phyloP scores from a whole-genome alignment of 139 green algal genomes.

The Medakamo hakoo region DNA sequence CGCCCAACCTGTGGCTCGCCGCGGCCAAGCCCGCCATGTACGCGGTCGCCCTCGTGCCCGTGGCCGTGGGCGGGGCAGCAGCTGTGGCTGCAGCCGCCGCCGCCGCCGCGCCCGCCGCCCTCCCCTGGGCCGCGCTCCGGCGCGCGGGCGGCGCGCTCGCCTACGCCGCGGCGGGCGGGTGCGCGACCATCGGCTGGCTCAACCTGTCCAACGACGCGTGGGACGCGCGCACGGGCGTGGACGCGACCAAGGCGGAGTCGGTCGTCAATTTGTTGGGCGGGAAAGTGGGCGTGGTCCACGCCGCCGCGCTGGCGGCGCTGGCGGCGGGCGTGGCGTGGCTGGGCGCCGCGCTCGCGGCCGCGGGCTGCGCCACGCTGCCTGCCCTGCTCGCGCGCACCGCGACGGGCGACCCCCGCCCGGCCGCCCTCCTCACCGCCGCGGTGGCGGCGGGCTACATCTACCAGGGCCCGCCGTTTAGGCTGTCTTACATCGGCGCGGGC shows the following conservation, averaged over 20 bases:
- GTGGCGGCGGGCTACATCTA: constrained; percentile 90
- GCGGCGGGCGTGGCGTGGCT: neutral
- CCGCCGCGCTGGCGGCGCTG: constrained; percentile 21
- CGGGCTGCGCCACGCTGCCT: too few relatives aligned
- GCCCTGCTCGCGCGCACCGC: too few relatives aligned
- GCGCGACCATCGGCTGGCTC: constrained; percentile 81
- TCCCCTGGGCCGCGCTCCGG: neutral
- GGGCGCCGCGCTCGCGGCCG: constrained; percentile 4
- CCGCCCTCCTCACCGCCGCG: constrained; percentile 47
- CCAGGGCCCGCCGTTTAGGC: constrained; percentile 92
- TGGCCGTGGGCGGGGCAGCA: constrained; percentile 47
- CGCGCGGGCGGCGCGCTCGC: too few relatives aligned
- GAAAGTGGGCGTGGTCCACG: constrained; percentile 16
- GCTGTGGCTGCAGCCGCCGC: neutral
- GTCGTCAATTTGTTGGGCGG: constrained; percentile 77
- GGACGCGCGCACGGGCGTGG: constrained; percentile 77
- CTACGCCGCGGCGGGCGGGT: constrained; percentile 30
- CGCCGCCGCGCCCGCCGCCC: too few relatives aligned
- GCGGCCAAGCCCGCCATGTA: constrained; percentile 79
- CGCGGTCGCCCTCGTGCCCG: constrained; percentile 66
- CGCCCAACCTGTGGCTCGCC: too few relatives aligned
- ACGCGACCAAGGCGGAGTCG: constrained; percentile 57
- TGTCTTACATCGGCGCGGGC: constrained; percentile 83
- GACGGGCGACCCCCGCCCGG: constrained; percentile 15
- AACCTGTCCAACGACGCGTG: constrained; percentile 96